Conservation (phyloP, 2,329 filamentous ascomycete species). For the Metarhizium humberi region DNA sequence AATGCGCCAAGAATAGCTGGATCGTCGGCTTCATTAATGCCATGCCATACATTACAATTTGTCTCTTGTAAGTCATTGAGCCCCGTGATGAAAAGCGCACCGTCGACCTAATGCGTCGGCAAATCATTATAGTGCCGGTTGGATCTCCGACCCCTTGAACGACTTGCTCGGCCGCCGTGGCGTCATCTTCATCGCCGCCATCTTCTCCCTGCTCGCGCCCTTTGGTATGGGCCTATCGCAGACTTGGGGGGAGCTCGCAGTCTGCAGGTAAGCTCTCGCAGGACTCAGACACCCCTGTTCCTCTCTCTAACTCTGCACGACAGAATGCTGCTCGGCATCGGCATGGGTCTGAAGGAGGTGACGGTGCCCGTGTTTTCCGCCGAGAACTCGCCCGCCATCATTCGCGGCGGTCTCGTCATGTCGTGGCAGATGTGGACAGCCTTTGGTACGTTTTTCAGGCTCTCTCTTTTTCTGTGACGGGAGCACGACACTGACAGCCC, state of each 20-base stretch:
- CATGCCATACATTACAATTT: constrained; percentile 32
- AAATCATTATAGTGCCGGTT: constrained; percentile 35
- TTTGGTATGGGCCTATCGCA: constrained; percentile 52
- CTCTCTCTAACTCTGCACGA: constrained; percentile 7
- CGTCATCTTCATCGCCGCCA: constrained; percentile 52
- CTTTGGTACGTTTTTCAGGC: neutral
- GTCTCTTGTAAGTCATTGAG: constrained; percentile 26
- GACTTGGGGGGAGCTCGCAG: constrained; percentile 48
- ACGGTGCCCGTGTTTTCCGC: constrained; percentile 45
- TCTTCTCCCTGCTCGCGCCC: constrained; percentile 52
- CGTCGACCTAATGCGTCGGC: neutral
- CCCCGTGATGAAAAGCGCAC: too few relatives aligned
- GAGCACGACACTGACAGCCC: neutral
- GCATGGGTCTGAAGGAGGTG: constrained; percentile 45
- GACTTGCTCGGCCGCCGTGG: constrained; percentile 49
- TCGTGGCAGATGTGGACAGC: constrained; percentile 40
- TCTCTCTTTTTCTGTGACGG: neutral
- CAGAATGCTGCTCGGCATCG: constrained; percentile 43
- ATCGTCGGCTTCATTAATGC: constrained; percentile 52
- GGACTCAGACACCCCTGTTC: neutral
- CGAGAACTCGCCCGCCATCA: constrained; percentile 41
- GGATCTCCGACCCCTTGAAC: constrained; percentile 55
- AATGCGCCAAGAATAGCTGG: constrained; percentile 42
- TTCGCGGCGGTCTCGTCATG: constrained; percentile 45
- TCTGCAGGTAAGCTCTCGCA: constrained; percentile 21